Base-by-base conservation (phyloP, 2,329 filamentous ascomycete genomes). In the Exophiala lecanii-corni region DNA sequence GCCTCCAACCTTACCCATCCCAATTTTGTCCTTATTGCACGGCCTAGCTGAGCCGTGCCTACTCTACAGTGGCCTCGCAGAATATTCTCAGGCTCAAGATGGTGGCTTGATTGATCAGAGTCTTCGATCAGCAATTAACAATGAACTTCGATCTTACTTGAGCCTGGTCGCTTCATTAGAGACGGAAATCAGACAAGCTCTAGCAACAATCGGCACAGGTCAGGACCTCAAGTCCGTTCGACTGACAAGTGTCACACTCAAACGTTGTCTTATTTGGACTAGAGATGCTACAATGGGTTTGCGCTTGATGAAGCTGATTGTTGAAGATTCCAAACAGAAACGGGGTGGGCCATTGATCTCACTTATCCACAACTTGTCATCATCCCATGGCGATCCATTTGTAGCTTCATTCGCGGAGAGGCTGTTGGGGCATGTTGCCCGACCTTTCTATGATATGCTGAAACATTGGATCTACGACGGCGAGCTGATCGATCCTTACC, bases 391-490 rank as follows among this genome's bases (percentile, higher is more conserved):
- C 32, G 92, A 98, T 55, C 92, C 92, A 0, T 89, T 96, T 53
- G 92, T 98, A 18, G 86, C 86, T 50, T 83, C 83, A 0, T 97
- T 97, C 68, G 92, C 92, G 0, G 91, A 97, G 63, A 81, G 91
- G 17, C 73, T 98, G 19, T 75, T 98, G 4, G 76, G 77, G 4
- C 86, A 91, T 57, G 86, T 98, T 41, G 96, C 92, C 1, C 77
- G 86, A 12, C 94, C 94, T 0, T 98, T 98, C 61, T 98, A 98
- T 63, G 87, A 94, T 57, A 96, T 98, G 71, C 73, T 98, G 41
- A 81, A 89, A 41, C 85, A 88, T 57, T 98, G 92, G 92, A 95
- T 98, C 38, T 98, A 98, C 60, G 91, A 98, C 58, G 92, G 92
- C 48, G 94, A 98, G 69, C 75, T 98, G 10, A 89, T 87, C n/a